Evolutionary conservation across 257 asterid species (phyloP), one percentile per base, ranked within the genome.

Genomic region (Primulina eburnea): DNA sequence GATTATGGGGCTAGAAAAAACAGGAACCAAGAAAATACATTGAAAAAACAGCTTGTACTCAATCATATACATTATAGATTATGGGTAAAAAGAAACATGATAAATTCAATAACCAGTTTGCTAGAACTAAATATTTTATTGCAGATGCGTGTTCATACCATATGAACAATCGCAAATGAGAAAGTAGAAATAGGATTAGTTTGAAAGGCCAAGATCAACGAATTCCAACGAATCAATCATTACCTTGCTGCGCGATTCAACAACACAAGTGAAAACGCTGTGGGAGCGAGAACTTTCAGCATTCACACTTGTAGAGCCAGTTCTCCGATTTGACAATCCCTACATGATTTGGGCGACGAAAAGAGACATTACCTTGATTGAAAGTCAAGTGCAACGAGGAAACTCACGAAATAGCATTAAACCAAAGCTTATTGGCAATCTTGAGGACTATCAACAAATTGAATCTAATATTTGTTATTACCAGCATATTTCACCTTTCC

Each of bases 201-300:
- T 40, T 2, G 16, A 40, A 40, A 35, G 57, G 10, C 59, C 60
- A 11, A 61, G 61, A 64, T 40, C 30, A 53, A 28, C 34, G 14
- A 47, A 58, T 71, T 14, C 24, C 20, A 40, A 50, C 63, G 56
- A 68, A 50, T 64, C 69, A 67, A 66, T 33, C 26, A 70, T 74
- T 87, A 94, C 99, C 97, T 94, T 94, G 88, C 86, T 75, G 62
- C 96, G 96, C 47, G 99, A 94, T 85, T 94, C 97, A 74, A 94
- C 93, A 78, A 94, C 89, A 82, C 97, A 94, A 20, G 99, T 91
- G 81, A 94, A 94, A 60, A 94, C 97, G 60, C 99, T 88, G 84
- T 94, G 99, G 75, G 99, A 94, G 35, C 99, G 91, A 64, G 99
- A 94, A 82, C 99, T 94, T 85, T 94, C 99, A 60, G 97, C 94